Evolutionary conservation across 225 moss, liverwort and hornwort genomes (phyloP), one percentile per base, ranked within the genome.

Genomic region (Neckera pumila): DNA sequence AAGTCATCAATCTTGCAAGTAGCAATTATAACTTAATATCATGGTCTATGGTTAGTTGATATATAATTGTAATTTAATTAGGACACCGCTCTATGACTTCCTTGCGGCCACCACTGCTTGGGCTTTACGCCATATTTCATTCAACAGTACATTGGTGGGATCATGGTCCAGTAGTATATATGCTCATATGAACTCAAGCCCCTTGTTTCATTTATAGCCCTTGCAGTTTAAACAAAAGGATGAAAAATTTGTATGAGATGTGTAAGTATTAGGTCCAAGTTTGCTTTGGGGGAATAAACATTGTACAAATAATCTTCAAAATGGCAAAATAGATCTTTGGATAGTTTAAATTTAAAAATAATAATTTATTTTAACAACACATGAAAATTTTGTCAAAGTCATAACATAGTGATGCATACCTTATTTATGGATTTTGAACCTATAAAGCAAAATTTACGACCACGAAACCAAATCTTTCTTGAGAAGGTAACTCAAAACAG

Each of bases 41-140:
- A 23, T 69, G 8, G 7, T 25, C 8, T 69, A 40, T 38, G 1
- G 7, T 22, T 38, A 69, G 0, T 38, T 23, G 38, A 67, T n/a
- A 2, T 69, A 38, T 38, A 23, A 40, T 69, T 0, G 0, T 23
- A 38, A 38, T 0, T 69, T 23, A 38, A 38, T 38, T 23, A 69
- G 7, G 4, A 6, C 22, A 22, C 2, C 1, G 1, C 21, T 67
- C 12, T 67, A 22, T 22, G 3, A 67, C 22, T 12, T 21, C 66
- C 3, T 36, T 1, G 1, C 4, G 3, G 12, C 7, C 3, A n/a
- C 1, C 6, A n/a, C 0, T 67, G 1, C 4, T 67, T n/a, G 21
- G 22, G 2, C 21, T n/a, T 67, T 66, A 21, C 0, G 19, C 22
- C 67, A 67, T n/a, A 65, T 3, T 34, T 36, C 11, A 17, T 65